These are phyloP conservation scores for Phaeophleospora eucalypticola DNA, from an alignment of 2,329 filamentous ascomycete genomes.

Conservation along the genomic window DNA sequence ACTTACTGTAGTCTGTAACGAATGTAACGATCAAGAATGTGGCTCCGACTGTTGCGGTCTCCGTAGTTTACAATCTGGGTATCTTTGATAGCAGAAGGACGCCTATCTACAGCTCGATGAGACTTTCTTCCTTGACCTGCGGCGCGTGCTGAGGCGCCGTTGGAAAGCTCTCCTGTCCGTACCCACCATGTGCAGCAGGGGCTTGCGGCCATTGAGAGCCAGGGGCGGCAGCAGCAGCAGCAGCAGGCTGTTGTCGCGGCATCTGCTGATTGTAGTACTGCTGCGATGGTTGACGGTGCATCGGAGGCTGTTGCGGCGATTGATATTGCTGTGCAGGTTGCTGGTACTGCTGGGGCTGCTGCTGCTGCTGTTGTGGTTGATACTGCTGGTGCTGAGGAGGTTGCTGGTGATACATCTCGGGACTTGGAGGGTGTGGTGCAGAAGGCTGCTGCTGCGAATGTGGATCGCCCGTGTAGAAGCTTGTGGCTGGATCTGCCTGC, in stretches of 20 bases:
- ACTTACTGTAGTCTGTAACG: too few species aligned
- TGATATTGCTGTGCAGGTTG: constrained; percentile 19
- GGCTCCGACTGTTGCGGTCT: not conserved
- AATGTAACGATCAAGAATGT: not conserved
- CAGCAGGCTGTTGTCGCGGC: constrained; percentile 7
- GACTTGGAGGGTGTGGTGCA: constrained; percentile 25
- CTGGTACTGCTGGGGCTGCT: constrained; percentile 18
- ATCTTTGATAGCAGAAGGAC: not conserved
- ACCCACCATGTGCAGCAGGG: constrained; percentile 28
- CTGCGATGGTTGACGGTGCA: constrained; percentile 20
- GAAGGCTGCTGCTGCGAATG: constrained; percentile 15
- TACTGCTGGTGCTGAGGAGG: constrained; percentile 30
- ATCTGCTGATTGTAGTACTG: constrained; percentile 19
- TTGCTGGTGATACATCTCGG: constrained; percentile 33
- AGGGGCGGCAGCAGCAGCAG: constrained; percentile 14
- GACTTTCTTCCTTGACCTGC: constrained; percentile 33
- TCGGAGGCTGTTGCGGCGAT: constrained; percentile 15
- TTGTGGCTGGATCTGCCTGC: constrained; percentile 50
- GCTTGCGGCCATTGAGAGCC: constrained; percentile 32
- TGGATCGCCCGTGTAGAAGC: constrained; percentile 54
- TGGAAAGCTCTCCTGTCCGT: constrained; percentile 34
- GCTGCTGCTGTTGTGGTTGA: constrained; percentile 25
- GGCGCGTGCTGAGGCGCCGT: constrained; percentile 32
- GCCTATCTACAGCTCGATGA: constrained; percentile 31
- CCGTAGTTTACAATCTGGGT: not conserved